phyloP scores from a whole-genome alignment of 331 rosid genomes.

The Malus hybrid region DNA sequence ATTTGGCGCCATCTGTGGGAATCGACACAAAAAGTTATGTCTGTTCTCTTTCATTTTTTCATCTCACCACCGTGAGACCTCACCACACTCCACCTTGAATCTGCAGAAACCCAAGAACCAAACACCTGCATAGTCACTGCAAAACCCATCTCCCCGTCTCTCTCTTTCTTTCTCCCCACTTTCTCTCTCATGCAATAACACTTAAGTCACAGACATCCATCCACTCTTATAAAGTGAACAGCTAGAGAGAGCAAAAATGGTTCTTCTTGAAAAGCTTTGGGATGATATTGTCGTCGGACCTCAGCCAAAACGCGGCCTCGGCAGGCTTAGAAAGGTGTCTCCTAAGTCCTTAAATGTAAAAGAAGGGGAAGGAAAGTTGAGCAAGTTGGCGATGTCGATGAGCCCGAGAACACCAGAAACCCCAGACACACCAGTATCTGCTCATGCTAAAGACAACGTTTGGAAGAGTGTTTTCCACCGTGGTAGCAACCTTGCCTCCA shows the following conservation, averaged over 20 bases:
- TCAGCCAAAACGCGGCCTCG: slow-evolving; percentile 83
- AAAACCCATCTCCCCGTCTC: neutral
- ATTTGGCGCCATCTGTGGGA: no score
- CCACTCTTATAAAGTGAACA: neutral
- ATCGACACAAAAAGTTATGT: no score
- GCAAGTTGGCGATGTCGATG: slow-evolving; percentile 48
- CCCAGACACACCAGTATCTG: slow-evolving; percentile 22
- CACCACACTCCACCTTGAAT: no score
- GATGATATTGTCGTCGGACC: slow-evolving; percentile 80
- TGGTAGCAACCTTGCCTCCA: slow-evolving; percentile 84
- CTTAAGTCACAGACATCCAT: neutral
- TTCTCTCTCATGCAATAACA: neutral
- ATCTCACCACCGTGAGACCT: no score
- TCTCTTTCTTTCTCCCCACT: neutral
- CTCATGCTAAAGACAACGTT: slow-evolving; percentile 55
- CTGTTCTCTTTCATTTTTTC: no score
- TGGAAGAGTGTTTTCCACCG: slow-evolving; percentile 99
- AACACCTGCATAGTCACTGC: no score
- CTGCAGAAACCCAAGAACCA: no score
- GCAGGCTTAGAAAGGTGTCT: slow-evolving; percentile 50
- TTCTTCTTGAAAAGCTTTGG: slow-evolving; percentile 83
- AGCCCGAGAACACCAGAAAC: slow-evolving; percentile 54
- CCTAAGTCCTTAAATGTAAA: slow-evolving; percentile 33
- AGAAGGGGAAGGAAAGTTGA: slow-evolving; percentile 37
- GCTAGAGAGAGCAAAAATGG: slow-evolving; percentile 24